Evolutionary conservation across 805 yeast species (phyloP).

Genomic region (Starmerella etchellsii): DNA sequence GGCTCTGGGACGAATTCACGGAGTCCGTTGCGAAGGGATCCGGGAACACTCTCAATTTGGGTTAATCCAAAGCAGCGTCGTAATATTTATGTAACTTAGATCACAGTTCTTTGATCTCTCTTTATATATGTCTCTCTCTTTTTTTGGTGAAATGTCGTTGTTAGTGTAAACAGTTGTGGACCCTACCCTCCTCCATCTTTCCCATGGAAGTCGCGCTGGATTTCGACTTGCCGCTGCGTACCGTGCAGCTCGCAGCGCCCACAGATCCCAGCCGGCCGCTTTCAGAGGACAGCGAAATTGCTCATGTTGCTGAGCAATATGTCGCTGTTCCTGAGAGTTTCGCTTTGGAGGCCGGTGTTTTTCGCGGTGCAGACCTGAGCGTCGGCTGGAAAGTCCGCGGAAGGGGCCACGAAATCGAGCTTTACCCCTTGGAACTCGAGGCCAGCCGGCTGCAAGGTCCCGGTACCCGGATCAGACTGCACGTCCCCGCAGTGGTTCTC

Average conservation of each 20-base stretch:
- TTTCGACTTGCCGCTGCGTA: background rate
- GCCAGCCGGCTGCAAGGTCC: conserved; percentile 1
- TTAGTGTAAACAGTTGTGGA: background rate
- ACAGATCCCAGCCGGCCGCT: conserved; percentile 1
- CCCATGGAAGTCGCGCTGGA: conserved; percentile 7
- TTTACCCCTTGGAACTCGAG: conserved; percentile 15
- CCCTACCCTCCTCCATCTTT: too few relatives aligned
- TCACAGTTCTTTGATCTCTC: background rate
- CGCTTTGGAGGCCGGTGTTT: conserved; percentile 9
- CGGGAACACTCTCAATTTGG: conserved; percentile 71
- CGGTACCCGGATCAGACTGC: conserved; percentile 27
- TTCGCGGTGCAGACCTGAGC: conserved; percentile 5
- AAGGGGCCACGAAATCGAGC: conserved; percentile 5
- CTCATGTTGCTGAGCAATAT: background rate
- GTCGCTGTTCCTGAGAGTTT: background rate
- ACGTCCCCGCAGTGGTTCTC: conserved; percentile 30
- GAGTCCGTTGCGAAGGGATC: conserved; percentile 79
- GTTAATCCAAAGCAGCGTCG: too few relatives aligned
- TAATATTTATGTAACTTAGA: background rate
- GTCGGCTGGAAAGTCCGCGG: conserved; percentile 12
- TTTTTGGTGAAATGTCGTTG: background rate
- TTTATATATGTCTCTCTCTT: background rate
- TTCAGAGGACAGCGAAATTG: background rate
- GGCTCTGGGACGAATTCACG: conserved; percentile 89
- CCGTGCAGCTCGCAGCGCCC: conserved; percentile 3